Conservation (phyloP, 176 grass and related monocot genomes). For the Oryza meyeriana region DNA sequence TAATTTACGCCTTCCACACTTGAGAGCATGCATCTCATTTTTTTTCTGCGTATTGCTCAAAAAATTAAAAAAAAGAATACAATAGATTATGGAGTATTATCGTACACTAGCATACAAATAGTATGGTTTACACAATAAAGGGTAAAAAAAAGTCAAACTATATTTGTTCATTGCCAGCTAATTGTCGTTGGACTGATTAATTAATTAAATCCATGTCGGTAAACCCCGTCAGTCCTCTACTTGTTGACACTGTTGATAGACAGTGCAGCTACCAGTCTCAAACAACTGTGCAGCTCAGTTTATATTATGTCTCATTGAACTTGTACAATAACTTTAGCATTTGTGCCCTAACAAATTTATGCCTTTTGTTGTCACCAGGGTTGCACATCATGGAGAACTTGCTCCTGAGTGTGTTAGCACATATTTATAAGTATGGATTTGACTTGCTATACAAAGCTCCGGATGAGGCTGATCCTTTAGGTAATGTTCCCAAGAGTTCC, state of each 20-base stretch:
- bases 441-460: constrained; percentile 86
- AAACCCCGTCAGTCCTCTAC: not conserved
- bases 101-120: too few relatives aligned
- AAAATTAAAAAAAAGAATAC: too few relatives aligned
- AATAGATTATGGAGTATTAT: too few relatives aligned
- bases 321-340: not conserved
- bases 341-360: not conserved
- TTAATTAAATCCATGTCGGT: too few relatives aligned
- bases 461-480: constrained; percentile 82
- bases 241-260: not conserved
- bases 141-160: too few relatives aligned
- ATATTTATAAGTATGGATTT: constrained; percentile 92
- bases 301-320: not conserved
- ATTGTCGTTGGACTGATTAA: too few relatives aligned
- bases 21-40: too few relatives aligned
- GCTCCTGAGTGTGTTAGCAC: constrained; percentile 80
- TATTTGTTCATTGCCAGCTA: too few relatives aligned
- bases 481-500: constrained; percentile 69
- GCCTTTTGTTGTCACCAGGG: constrained; percentile 29
- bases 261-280: not conserved
- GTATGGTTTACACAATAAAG: too few relatives aligned
- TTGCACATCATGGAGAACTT: constrained; percentile 69
- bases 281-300: not conserved
- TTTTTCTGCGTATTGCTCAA: too few relatives aligned
- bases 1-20: too few relatives aligned